A percentile compares a stretch with the other conserved stretches of the same genome.
Conservation (phyloP, 106 monocot species). For the Acorus gramineus region DNA sequence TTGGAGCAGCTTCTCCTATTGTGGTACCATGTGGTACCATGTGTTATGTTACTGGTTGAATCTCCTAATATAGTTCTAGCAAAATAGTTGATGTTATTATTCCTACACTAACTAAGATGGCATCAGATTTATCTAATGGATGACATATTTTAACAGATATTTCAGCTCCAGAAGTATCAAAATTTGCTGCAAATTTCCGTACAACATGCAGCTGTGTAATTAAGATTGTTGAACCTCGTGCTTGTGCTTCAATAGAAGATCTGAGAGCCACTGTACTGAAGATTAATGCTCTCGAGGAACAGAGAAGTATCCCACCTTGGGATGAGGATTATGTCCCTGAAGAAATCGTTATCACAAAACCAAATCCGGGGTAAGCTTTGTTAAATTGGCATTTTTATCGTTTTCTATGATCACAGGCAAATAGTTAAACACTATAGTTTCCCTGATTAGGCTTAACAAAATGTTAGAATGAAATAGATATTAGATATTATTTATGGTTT, state of each 20-base stretch:
- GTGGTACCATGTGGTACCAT: no score
- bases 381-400: not conserved
- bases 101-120: not conserved
- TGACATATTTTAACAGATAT: conserved; percentile 52
- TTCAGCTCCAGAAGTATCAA: conserved; percentile 75
- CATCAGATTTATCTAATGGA: not conserved
- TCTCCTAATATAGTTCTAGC: no score
- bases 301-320: conserved; percentile 61
- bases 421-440: not conserved
- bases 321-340: conserved; percentile 96
- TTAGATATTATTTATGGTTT: no score
- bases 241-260: conserved; percentile 61
- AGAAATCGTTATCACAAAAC: conserved; percentile 70
- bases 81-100: not conserved
- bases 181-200: conserved; percentile 65
- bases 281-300: conserved; percentile 60
- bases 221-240: conserved; percentile 86
- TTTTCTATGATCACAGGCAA: no score
- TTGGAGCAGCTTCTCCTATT: no score
- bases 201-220: conserved; percentile 89
- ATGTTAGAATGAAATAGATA: no score
- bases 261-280: conserved; percentile 64
- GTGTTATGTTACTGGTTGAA: no score
- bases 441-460: no score
- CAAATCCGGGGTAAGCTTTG: conserved; percentile 59